phyloP scores from a whole-genome alignment of 2,329 filamentous ascomycete species.

The Fusarium piperis region DNA sequence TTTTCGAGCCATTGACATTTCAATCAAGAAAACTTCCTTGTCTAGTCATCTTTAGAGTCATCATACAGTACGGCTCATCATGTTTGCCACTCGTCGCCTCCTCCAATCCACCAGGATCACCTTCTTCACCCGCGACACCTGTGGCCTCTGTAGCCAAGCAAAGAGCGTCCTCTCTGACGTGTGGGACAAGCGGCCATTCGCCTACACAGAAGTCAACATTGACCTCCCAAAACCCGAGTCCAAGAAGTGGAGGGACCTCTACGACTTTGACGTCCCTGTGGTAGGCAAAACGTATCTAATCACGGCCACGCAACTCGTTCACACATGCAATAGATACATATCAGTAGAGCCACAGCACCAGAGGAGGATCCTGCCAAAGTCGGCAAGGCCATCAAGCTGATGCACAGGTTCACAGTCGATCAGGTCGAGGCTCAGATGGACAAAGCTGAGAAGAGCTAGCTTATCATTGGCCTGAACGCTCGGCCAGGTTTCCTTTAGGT shows the following conservation, averaged over 20 bases:
- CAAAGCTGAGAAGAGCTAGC: slow-evolving; percentile 53
- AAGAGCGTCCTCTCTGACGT: slow-evolving; percentile 75
- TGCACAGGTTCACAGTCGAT: slow-evolving; percentile 78
- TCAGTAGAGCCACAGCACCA: slow-evolving; percentile 65
- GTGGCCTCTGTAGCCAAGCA: slow-evolving; percentile 75
- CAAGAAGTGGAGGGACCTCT: slow-evolving; percentile 75
- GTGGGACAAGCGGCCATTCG: slow-evolving; percentile 73
- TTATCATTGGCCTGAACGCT: neutral
- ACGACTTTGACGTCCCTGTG: slow-evolving; percentile 85
- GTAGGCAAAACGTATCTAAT: slow-evolving; percentile 55
- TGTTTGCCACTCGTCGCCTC: slow-evolving; percentile 62
- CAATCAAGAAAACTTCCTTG: neutral
- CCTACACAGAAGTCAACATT: slow-evolving; percentile 76
- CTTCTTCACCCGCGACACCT: slow-evolving; percentile 77
- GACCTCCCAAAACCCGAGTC: slow-evolving; percentile 73
- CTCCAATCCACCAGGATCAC: slow-evolving; percentile 72
- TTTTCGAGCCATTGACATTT: neutral
- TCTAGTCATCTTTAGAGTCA: neutral
- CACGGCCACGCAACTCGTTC: neutral
- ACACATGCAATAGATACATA: slow-evolving; percentile 61
- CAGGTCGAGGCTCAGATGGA: slow-evolving; percentile 78
- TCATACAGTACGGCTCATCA: slow-evolving; percentile 40
- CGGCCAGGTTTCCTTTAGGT: no score
- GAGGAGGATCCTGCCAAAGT: slow-evolving; percentile 65
- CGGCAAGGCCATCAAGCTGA: slow-evolving; percentile 73